Evolutionary conservation across 2,329 filamentous ascomycete species (phyloP), one percentile per base, ranked within the genome.

Genomic region (Byssochlamys sp.): DNA sequence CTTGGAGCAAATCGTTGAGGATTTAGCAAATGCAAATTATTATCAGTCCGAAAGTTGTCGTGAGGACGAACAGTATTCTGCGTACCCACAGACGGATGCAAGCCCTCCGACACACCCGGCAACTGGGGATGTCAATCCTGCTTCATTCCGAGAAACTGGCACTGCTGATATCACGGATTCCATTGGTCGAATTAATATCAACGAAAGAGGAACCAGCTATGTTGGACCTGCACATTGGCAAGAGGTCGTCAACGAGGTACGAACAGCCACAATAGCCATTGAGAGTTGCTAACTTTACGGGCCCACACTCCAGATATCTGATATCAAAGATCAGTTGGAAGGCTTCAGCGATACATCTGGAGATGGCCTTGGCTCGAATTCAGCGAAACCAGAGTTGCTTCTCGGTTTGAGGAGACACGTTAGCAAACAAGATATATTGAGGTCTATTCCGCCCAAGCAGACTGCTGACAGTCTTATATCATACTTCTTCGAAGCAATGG

Each of bases 221-320:
- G 56, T 59, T 28, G 55, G 57, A n/a, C 50, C 52, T 14, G 55
- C 56, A 14, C 58, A 59, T 50, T 59, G 58, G 58, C 55, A 53
- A 24, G 58, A 56, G 4, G 51, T 59, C 12, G 28, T 59, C 11
- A 56, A 55, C 12, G 53, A 54, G 12, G 56, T 59, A 48, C 2
- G 10, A 12, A 10, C 10, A 3, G 14, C 49, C 2, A 27, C 6
- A 35, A 19, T n/a, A 12, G 9, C 1, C 28, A 45, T 19, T 10
- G 39, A 9, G 2, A 7, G n/a, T 19, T 45, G 39, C n/a, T 45
- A 45, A 45, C 12, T 3, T 45, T 6, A 6, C 29, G 29, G 4
- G 1, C 9, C 19, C 35, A 7, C 5, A 6, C n/a, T 45, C 14
- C 27, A 59, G 56, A 58, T 57, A 53, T 56, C 58, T n/a, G 56